Conservation (phyloP, 2,329 filamentous ascomycete species). For the Penicillium sp. region DNA sequence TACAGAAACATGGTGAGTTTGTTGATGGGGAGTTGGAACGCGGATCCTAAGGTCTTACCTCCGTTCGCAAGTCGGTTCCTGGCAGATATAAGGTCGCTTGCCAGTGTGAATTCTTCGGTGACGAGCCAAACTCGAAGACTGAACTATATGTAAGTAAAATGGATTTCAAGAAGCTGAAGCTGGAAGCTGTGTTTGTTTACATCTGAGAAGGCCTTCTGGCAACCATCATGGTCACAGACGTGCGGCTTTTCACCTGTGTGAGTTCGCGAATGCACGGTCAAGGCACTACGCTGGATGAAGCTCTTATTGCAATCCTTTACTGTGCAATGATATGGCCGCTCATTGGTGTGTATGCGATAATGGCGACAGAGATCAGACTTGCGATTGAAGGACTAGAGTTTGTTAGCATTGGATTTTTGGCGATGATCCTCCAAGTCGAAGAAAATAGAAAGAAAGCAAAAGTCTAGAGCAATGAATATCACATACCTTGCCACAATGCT, state of each 20-base stretch:
- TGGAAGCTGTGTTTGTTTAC: constrained; percentile 27
- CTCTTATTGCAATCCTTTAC: constrained; percentile 48
- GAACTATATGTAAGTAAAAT: constrained; percentile 8
- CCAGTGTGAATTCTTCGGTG: constrained; percentile 43
- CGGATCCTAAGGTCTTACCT: constrained; percentile 27
- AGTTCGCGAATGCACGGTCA: constrained; percentile 48
- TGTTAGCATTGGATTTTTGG: neutral
- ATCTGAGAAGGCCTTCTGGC: constrained; percentile 46
- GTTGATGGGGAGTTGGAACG: neutral
- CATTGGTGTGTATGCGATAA: constrained; percentile 50
- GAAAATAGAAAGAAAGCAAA: neutral
- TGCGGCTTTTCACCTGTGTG: constrained; percentile 48
- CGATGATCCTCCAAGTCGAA: neutral
- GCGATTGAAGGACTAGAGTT: constrained; percentile 47
- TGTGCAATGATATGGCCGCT: constrained; percentile 48
- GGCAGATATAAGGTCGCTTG: constrained; percentile 42
- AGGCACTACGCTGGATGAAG: constrained; percentile 49
- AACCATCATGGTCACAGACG: constrained; percentile 44
- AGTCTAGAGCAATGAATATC: neutral
- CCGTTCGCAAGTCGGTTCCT: constrained; percentile 40
- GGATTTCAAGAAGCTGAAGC: neutral
- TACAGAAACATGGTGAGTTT: constrained; percentile 14
- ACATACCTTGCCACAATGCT: constrained; percentile 45
- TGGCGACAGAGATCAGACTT: constrained; percentile 50
- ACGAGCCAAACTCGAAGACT: constrained; percentile 44